A percentile compares a stretch with the other conserved stretches of the same genome.
phyloP scores from a whole-genome alignment of 805 yeast species.

The Sugiyamaella marilandica region DNA sequence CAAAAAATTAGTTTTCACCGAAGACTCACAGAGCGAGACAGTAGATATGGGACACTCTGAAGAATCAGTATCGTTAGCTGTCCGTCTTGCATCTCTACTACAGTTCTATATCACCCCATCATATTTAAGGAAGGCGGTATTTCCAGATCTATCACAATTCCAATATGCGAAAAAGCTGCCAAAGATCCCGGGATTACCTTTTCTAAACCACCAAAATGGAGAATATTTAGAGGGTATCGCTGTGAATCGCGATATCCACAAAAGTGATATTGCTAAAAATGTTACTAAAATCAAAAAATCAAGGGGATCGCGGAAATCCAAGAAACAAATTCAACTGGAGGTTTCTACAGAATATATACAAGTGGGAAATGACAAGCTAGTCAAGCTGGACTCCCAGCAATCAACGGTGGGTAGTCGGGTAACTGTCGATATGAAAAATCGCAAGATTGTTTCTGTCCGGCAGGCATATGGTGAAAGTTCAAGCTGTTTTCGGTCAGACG shows the following conservation, averaged over 20 bases:
- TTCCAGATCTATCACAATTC: conserved; percentile 44
- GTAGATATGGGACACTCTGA: conserved; percentile 20
- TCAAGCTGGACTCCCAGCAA: conserved; percentile 53
- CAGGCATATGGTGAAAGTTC: conserved; percentile 49
- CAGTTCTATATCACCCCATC: conserved; percentile 85
- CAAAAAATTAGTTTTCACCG: conserved; percentile 36
- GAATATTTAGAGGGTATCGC: conserved; percentile 63
- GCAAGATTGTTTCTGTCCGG: conserved; percentile 61
- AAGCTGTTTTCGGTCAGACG: background rate
- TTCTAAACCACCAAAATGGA: conserved; percentile 47
- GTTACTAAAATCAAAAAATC: conserved; percentile 25
- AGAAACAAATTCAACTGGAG: conserved; percentile 48
- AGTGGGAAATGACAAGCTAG: conserved; percentile 56
- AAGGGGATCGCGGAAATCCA: conserved; percentile 37
- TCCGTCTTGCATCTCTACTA: conserved; percentile 61
- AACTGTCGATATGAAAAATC: conserved; percentile 62
- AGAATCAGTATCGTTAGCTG: conserved; percentile 31
- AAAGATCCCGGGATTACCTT: conserved; percentile 66
- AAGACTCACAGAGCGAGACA: conserved; percentile 23
- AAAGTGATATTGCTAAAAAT: conserved; percentile 6
- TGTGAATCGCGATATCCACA: conserved; percentile 27
- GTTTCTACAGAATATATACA: conserved; percentile 68
- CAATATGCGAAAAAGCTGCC: conserved; percentile 67
- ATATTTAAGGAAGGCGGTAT: conserved; percentile 62
- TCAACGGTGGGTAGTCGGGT: conserved; percentile 78